Conservation (phyloP, 2,329 filamentous ascomycete genomes). For the Sphaerulina vaccinii region DNA sequence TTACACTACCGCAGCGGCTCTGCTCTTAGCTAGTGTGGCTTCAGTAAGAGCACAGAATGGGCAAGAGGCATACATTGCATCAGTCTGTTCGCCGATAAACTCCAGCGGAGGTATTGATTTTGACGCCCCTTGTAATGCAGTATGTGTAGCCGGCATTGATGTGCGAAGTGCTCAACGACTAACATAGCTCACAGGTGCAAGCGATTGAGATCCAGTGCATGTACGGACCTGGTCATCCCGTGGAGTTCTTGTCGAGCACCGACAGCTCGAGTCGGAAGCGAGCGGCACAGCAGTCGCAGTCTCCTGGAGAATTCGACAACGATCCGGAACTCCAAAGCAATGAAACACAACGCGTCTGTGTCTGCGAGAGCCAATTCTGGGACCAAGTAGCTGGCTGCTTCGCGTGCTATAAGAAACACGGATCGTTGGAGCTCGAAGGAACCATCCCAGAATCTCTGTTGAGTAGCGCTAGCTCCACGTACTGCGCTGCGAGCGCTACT, state of each 20-base stretch:
- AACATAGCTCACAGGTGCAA: neutral
- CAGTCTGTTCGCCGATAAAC: constrained; percentile 29
- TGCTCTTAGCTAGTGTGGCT: neutral
- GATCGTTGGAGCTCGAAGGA: constrained; percentile 17
- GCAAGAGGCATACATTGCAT: constrained; percentile 22
- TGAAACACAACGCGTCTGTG: constrained; percentile 30
- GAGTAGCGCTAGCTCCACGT: constrained; percentile 20
- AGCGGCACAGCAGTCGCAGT: neutral
- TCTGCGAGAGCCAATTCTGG: constrained; percentile 33
- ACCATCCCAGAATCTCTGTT: constrained; percentile 10
- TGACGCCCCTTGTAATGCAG: constrained; percentile 30
- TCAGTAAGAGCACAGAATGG: constrained; percentile 10
- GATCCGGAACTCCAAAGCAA: constrained; percentile 18
- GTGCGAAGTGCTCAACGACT: neutral
- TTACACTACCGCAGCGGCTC: neutral
- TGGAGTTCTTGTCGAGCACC: neutral
- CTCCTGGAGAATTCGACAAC: neutral
- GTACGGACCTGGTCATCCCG: constrained; percentile 21
- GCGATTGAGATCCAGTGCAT: constrained; percentile 29
- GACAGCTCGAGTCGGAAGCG: neutral
- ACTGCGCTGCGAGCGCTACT: constrained; percentile 31
- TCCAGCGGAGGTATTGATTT: constrained; percentile 23
- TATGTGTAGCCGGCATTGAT: neutral
- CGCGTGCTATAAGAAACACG: constrained; percentile 29
- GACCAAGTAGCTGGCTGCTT: constrained; percentile 24